Percentiles rank a stretch among this genome's conserved stretches.
Evolutionary conservation across 768 basidiomycete genomes (phyloP).

Genomic region (Psilocybe azurescens): DNA sequence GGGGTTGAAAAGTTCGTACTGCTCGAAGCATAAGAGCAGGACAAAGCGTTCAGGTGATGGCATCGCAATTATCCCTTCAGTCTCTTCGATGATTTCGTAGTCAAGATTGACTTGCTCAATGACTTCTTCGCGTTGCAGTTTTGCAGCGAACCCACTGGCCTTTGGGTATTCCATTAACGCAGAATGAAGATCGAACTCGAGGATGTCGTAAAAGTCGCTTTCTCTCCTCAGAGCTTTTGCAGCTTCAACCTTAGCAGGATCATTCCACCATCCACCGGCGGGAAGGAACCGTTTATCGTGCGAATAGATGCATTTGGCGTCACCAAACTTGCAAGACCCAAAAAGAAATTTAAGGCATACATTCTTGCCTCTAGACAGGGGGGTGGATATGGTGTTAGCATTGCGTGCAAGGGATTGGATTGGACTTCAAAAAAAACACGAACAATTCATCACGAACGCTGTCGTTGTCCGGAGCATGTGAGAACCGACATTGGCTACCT

Average conservation of each 20-base stretch:
- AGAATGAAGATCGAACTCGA: neutral
- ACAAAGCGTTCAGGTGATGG: slow-evolving; percentile 23
- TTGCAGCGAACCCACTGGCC: slow-evolving; percentile 16
- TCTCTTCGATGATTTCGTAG: slow-evolving; percentile 10
- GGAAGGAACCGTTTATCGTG: slow-evolving; percentile 47
- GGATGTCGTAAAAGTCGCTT: slow-evolving; percentile 1
- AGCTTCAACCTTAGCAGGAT: slow-evolving; percentile 20
- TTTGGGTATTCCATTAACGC: slow-evolving; percentile 14
- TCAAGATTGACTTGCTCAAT: slow-evolving; percentile 6
- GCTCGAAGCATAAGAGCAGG: slow-evolving; percentile 35
- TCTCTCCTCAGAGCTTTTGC: slow-evolving; percentile 12
- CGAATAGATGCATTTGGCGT: slow-evolving; percentile 43
- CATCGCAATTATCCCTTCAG: neutral
- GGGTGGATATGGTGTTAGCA: no score
- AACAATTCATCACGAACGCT: slow-evolving; percentile 57
- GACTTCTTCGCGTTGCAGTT: slow-evolving; percentile 9
- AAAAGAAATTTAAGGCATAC: slow-evolving; percentile 50
- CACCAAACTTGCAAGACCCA: slow-evolving; percentile 42
- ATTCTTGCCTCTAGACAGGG: slow-evolving; percentile 45
- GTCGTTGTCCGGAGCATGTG: slow-evolving; percentile 55
- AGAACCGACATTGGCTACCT: slow-evolving; percentile 46
- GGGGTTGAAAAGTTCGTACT: slow-evolving; percentile 23
- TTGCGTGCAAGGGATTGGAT: no score
- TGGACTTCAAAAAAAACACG: slow-evolving; percentile 18
- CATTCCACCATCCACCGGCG: slow-evolving; percentile 44